phyloP scores from a whole-genome alignment of 116 monocot species.

The Trichopus zeylanicus region DNA sequence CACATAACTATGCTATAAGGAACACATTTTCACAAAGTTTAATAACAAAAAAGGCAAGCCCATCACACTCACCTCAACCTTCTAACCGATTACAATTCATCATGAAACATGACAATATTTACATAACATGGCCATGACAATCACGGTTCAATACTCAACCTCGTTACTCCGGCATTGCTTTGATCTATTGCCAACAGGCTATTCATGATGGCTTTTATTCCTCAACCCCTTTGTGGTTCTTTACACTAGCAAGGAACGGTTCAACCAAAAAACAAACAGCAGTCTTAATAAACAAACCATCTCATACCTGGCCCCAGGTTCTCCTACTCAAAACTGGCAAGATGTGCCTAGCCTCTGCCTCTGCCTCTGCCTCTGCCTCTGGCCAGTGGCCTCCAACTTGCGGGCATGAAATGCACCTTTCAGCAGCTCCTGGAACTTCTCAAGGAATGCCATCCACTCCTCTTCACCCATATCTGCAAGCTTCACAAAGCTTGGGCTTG shows the following conservation, averaged over 20 bases:
- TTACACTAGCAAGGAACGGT: too few relatives aligned
- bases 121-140: too few relatives aligned
- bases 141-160: too few relatives aligned
- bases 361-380: constrained; percentile 56
- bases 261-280: not conserved
- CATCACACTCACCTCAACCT: not conserved
- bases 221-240: not conserved
- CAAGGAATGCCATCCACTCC: constrained; percentile 62
- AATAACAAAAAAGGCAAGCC: not conserved
- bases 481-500: constrained; percentile 59
- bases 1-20: not conserved
- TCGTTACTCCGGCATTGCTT: too few relatives aligned
- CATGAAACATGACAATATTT: not conserved
- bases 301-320: not conserved
- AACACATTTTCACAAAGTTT: not conserved
- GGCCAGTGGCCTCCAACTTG: constrained; percentile 16
- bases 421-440: constrained; percentile 61
- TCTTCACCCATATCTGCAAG: constrained; percentile 54
- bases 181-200: too few relatives aligned
- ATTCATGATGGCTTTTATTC: not conserved
- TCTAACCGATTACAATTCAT: not conserved
- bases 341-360: constrained; percentile 73
- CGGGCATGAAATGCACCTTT: constrained; percentile 33
- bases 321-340: constrained; percentile 74
- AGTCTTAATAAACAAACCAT: not conserved